A percentile compares a stretch with the other conserved stretches of the same genome.
These are phyloP conservation scores for Globisporangium solare DNA, from an alignment of 352 stramenopile species.

Conservation along the genomic window DNA sequence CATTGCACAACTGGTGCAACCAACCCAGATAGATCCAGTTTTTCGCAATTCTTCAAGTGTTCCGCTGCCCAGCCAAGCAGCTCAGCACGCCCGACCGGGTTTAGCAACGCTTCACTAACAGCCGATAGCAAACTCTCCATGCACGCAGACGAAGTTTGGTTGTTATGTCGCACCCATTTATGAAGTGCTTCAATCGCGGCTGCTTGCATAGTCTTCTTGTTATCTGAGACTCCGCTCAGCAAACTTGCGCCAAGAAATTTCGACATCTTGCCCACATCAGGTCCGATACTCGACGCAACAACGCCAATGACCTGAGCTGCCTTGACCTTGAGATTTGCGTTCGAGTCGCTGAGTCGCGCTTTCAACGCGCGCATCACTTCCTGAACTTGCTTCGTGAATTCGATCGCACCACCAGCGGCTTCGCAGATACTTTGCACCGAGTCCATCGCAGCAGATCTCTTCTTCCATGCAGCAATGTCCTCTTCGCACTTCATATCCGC, in stretches of 20 bases:
- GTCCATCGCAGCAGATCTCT: slow-evolving; percentile 78
- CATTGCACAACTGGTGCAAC: slow-evolving; percentile 73
- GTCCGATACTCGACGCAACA: slow-evolving; percentile 67
- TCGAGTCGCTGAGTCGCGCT: slow-evolving; percentile 76
- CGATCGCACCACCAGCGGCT: slow-evolving; percentile 64
- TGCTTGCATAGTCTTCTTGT: slow-evolving; percentile 87
- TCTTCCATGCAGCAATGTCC: slow-evolving; percentile 84
- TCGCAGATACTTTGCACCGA: slow-evolving; percentile 75
- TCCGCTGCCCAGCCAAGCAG: slow-evolving; percentile 71
- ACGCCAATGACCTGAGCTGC: slow-evolving; percentile 79
- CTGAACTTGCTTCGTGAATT: slow-evolving; percentile 79
- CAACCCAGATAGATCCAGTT: slow-evolving; percentile 62
- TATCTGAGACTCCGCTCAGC: slow-evolving; percentile 72
- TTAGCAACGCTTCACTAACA: slow-evolving; percentile 65
- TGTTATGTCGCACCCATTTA: slow-evolving; percentile 81
- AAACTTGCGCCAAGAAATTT: slow-evolving; percentile 72
- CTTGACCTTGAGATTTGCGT: slow-evolving; percentile 86
- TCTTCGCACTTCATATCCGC: slow-evolving; percentile 84
- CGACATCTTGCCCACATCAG: slow-evolving; percentile 74
- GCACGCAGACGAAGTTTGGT: slow-evolving; percentile 52
- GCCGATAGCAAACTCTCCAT: slow-evolving; percentile 70
- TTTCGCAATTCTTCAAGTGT: slow-evolving; percentile 57
- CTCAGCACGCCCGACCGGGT: slow-evolving; percentile 74
- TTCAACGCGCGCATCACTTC: slow-evolving; percentile 75
- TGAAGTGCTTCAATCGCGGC: slow-evolving; percentile 73